Percentiles rank a stretch among this genome's conserved stretches.
Evolutionary conservation across 305 asterid species (phyloP).

Genomic region (Rubia balearica): DNA sequence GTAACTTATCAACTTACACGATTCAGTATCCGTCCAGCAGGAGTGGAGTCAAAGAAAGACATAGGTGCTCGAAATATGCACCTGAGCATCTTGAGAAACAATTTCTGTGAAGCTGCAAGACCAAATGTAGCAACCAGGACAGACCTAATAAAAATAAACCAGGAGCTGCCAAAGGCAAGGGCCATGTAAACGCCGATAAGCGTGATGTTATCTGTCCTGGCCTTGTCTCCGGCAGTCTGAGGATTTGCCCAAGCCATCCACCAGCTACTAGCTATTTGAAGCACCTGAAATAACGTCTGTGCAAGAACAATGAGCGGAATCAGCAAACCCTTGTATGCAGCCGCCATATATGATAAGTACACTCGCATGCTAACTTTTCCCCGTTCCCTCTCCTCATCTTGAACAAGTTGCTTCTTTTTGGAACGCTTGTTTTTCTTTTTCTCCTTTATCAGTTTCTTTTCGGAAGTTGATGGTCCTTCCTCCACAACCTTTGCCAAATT

Average conservation of each 20-base stretch:
- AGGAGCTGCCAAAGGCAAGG: slow-evolving; percentile 96
- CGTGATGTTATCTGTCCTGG: slow-evolving; percentile 63
- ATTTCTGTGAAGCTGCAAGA: slow-evolving; percentile 91
- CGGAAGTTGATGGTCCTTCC: slow-evolving; percentile 58
- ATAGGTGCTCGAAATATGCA: slow-evolving; percentile 84
- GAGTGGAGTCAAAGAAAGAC: slow-evolving; percentile 99
- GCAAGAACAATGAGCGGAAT: slow-evolving; percentile 85
- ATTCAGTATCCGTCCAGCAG: slow-evolving; percentile 92
- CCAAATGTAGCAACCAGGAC: slow-evolving; percentile 97
- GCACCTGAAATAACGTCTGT: slow-evolving; percentile 86
- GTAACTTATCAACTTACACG: slow-evolving; percentile 50
- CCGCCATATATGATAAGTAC: slow-evolving; percentile 82
- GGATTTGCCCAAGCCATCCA: slow-evolving; percentile 99
- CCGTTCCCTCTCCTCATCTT: slow-evolving; percentile 95
- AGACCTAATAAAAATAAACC: slow-evolving; percentile 87
- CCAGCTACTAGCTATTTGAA: slow-evolving; percentile 98
- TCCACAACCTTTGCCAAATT: slow-evolving; percentile 51
- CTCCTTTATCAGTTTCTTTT: slow-evolving; percentile 70
- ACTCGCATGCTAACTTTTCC: slow-evolving; percentile 98
- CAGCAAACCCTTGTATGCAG: slow-evolving; percentile 89
- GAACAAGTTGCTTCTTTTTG: slow-evolving; percentile 89
- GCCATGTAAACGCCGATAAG: slow-evolving; percentile 89
- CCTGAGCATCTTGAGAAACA: slow-evolving; percentile 78
- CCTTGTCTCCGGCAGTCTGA: slow-evolving; percentile 70
- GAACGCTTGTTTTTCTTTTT: slow-evolving; percentile 86